Percentiles rank a stretch among this genome's conserved stretches.
phyloP scores from a whole-genome alignment of 1,284 basidiomycete genomes.

The Pascua guehoae region DNA sequence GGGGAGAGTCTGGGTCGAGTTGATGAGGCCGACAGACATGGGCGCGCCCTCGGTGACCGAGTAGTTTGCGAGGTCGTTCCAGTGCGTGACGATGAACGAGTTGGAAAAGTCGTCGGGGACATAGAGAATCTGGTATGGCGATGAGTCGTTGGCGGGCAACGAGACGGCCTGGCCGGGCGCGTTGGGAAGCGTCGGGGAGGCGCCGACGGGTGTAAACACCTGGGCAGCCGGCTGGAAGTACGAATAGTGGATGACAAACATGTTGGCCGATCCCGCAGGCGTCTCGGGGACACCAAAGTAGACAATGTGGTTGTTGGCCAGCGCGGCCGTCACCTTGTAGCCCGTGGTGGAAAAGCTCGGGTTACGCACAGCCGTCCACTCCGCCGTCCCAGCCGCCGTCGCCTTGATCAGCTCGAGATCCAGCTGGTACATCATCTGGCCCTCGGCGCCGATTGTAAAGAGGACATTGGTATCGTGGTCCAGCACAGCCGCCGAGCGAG shows the following conservation, averaged over 20 bases:
- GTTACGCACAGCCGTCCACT: constrained; percentile 62
- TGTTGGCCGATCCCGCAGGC: constrained; percentile 63
- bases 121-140: constrained; percentile 75
- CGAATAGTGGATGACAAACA: constrained; percentile 84
- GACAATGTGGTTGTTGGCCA: constrained; percentile 52
- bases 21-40: constrained; percentile 52
- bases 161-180: constrained; percentile 69
- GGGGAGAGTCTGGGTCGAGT: constrained; percentile 68
- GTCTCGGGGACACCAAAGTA: constrained; percentile 70
- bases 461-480: constrained; percentile 87
- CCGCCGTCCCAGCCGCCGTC: constrained; percentile 58
- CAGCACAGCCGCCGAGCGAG: constrained; percentile 58
- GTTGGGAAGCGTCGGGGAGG: constrained; percentile 63
- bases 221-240: constrained; percentile 76
- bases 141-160: constrained; percentile 63
- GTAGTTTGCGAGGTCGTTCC: constrained; percentile 44
- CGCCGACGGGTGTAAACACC: constrained; percentile 54
- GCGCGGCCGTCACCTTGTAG: constrained; percentile 37
- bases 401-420: constrained; percentile 61
- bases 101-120: constrained; percentile 74
- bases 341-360: constrained; percentile 54
- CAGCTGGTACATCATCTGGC: constrained; percentile 56
- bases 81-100: constrained; percentile 65
- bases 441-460: constrained; percentile 48
- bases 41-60: constrained; percentile 33